These are phyloP conservation scores for Chenopodium album DNA, from an alignment of 148 eudicot species.

Conservation along the genomic window DNA sequence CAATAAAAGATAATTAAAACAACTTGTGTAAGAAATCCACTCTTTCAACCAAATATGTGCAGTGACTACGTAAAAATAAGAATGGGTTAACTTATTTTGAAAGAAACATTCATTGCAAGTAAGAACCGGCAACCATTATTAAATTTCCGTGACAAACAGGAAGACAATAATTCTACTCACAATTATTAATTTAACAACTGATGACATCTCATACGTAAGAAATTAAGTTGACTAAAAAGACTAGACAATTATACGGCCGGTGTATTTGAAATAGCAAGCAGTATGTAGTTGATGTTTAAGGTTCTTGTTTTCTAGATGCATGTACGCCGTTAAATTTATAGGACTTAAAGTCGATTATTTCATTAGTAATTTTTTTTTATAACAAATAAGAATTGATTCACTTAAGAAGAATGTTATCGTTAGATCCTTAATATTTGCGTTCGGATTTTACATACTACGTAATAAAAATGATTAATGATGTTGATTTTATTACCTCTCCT, in stretches of 20 bases:
- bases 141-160: background rate
- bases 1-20: background rate
- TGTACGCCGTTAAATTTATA: background rate
- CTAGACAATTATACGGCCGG: background rate
- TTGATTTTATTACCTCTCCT: too few species aligned
- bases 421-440: too few species aligned
- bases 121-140: constrained; percentile 3
- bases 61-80: background rate
- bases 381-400: too few species aligned
- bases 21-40: background rate
- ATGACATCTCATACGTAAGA: constrained; percentile 15
- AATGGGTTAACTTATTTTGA: too few species aligned
- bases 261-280: background rate
- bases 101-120: background rate
- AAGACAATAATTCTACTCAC: background rate
- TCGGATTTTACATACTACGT: too few species aligned
- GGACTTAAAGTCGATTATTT: background rate
- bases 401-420: too few species aligned
- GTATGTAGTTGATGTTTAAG: background rate
- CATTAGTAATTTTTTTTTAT: too few species aligned
- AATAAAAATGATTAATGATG: too few species aligned
- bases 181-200: background rate
- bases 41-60: background rate
- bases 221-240: constrained; percentile 22
- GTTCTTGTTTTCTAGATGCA: background rate